Percentiles rank a stretch among this genome's conserved stretches.
Conservation (phyloP, 164 flowering plant genomes). For the Protea cynaroides region DNA sequence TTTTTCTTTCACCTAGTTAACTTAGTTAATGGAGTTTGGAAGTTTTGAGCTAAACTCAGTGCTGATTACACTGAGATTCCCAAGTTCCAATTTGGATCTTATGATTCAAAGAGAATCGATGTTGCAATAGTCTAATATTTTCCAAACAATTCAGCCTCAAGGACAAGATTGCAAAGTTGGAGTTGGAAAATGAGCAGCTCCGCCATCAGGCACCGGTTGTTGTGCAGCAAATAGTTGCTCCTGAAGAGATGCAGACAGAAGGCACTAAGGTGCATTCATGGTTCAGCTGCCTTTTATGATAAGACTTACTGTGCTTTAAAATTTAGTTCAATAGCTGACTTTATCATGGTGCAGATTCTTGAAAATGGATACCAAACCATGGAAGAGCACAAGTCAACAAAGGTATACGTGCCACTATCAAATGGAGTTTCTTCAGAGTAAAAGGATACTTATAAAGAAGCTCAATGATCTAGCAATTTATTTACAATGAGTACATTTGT, state of each 20-base stretch:
- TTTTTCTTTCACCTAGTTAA: too few relatives aligned
- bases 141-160: slow-evolving; percentile 37
- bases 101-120: too few relatives aligned
- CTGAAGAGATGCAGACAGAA: slow-evolving; percentile 21
- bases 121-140: not conserved
- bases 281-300: not conserved
- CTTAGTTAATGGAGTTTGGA: too few relatives aligned
- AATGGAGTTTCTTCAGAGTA: not conserved
- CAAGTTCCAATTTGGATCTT: not conserved
- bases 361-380: slow-evolving; percentile 42
- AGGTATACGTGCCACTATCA: slow-evolving; percentile 24
- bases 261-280: slow-evolving; percentile 32
- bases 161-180: slow-evolving; percentile 43
- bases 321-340: slow-evolving; percentile 5
- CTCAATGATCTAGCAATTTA: not conserved
- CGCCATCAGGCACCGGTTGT: slow-evolving; percentile 30
- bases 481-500: not conserved
- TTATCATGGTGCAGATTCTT: slow-evolving; percentile 25
- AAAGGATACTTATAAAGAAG: not conserved
- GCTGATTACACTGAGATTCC: too few relatives aligned
- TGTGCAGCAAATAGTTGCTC: slow-evolving; percentile 28
- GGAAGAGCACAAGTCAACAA: slow-evolving; percentile 27
- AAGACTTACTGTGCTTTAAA: not conserved
- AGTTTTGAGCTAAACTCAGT: too few relatives aligned
- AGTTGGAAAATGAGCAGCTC: slow-evolving; percentile 62